These are phyloP conservation scores for Penicillium glabrum DNA, from an alignment of 2,329 filamentous ascomycete genomes.

Conservation along the genomic window DNA sequence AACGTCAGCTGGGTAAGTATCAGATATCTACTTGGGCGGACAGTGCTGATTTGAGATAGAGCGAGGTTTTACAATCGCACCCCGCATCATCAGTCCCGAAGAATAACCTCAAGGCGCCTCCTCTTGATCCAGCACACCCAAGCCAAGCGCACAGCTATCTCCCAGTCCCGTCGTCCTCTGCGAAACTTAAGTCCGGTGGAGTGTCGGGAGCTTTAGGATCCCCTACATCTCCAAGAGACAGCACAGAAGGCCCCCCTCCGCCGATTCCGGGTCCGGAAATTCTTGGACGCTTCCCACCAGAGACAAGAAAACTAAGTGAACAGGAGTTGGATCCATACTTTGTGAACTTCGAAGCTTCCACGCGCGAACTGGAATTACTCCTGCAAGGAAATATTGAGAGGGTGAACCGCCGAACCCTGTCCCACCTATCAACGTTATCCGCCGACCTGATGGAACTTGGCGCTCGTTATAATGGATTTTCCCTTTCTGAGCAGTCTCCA, in stretches of 20 bases:
- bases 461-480: slow-evolving; percentile 95
- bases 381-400: slow-evolving; percentile 95
- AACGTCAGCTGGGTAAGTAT: slow-evolving; percentile 91
- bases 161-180: slow-evolving; percentile 79
- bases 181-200: slow-evolving; percentile 70
- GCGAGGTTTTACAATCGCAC: slow-evolving; percentile 89
- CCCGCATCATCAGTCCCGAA: slow-evolving; percentile 91
- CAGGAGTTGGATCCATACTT: slow-evolving; percentile 96
- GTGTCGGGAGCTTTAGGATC: slow-evolving; percentile 50
- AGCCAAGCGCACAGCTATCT: slow-evolving; percentile 82
- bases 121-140: slow-evolving; percentile 89
- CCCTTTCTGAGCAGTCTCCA: slow-evolving; percentile 85
- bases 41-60: slow-evolving; percentile 53
- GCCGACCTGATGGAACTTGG: slow-evolving; percentile 90
- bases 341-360: slow-evolving; percentile 85
- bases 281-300: slow-evolving; percentile 79
- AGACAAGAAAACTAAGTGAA: slow-evolving; percentile 73
- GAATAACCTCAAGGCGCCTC: slow-evolving; percentile 91
- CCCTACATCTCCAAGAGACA: slow-evolving; percentile 47
- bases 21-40: background rate
- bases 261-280: slow-evolving; percentile 61
- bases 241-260: slow-evolving; percentile 57
- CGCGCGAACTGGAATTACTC: slow-evolving; percentile 84
- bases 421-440: slow-evolving; percentile 78
- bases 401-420: slow-evolving; percentile 85